Percentiles rank a stretch among this genome's conserved stretches.
These are phyloP conservation scores for Pseudogymnoascus sp. DNA, from an alignment of 2,329 filamentous ascomycete genomes.

Conservation along the genomic window DNA sequence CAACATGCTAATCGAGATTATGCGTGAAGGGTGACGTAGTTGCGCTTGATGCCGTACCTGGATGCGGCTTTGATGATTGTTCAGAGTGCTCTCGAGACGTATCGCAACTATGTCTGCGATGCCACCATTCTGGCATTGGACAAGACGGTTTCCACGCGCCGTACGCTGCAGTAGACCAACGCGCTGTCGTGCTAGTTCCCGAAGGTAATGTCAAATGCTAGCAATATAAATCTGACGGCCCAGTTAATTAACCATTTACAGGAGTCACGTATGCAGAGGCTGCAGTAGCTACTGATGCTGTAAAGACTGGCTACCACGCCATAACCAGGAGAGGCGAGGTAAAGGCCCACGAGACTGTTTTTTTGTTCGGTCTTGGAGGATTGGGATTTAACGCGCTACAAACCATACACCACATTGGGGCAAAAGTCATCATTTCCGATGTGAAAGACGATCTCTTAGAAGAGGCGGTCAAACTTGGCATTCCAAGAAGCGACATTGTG, in stretches of 20 bases:
- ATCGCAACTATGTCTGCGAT: constrained; percentile 31
- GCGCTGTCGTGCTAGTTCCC: not conserved
- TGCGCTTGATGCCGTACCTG: constrained; percentile 28
- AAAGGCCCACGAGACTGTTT: constrained; percentile 31
- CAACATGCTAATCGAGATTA: not conserved
- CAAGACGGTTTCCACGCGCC: constrained; percentile 38
- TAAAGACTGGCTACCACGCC: constrained; percentile 36
- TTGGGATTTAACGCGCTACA: constrained; percentile 37
- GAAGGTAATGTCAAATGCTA: not conserved
- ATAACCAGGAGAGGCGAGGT: constrained; percentile 32
- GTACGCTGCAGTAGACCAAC: constrained; percentile 25
- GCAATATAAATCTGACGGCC: not conserved
- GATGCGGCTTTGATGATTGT: constrained; percentile 29
- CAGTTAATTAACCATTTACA: not conserved
- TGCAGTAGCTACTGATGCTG: constrained; percentile 36
- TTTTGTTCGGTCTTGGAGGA: constrained; percentile 36
- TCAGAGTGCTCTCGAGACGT: constrained; percentile 35
- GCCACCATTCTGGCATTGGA: constrained; percentile 38
- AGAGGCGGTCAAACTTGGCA: constrained; percentile 28
- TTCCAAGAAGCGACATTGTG: constrained; percentile 29
- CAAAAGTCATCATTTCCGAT: constrained; percentile 34
- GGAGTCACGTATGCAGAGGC: constrained; percentile 27
- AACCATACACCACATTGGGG: constrained; percentile 41
- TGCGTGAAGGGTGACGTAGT: constrained; percentile 27
- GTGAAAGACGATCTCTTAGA: constrained; percentile 27